phyloP scores from a whole-genome alignment of 306 rosid genomes.

The Fagus sylvatica region DNA sequence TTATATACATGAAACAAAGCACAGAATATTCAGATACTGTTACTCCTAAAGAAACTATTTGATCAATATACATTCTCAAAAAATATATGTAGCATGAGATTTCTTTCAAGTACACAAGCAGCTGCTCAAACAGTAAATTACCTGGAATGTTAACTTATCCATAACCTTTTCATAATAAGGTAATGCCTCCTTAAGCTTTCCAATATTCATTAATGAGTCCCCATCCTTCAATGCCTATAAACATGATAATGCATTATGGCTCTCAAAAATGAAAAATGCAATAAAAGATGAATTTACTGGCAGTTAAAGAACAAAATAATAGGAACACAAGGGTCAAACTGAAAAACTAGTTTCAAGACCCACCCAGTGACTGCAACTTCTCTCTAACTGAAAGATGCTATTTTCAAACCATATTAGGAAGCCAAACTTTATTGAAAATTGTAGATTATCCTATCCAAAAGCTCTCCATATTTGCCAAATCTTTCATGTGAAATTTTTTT shows the following conservation, averaged over 20 bases:
- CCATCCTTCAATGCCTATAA: constrained; percentile 71
- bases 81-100: background rate
- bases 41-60: background rate
- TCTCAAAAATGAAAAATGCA: constrained; percentile 3
- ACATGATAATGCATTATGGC: background rate
- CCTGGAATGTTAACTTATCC: constrained; percentile 71
- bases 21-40: background rate
- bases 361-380: background rate
- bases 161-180: constrained; percentile 71
- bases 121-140: constrained; percentile 28
- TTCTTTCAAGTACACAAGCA: background rate
- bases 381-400: background rate
- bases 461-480: background rate
- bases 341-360: background rate
- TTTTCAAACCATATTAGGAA: background rate
- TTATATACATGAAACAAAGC: background rate
- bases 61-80: too few species aligned
- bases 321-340: constrained; percentile 3
- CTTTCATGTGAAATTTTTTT: background rate
- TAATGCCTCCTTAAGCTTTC: constrained; percentile 69
- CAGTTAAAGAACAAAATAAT: background rate
- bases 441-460: background rate
- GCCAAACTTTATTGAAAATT: background rate
- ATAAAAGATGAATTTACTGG: constrained; percentile 7
- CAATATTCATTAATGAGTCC: constrained; percentile 67